A percentile compares a stretch with the other conserved stretches of the same genome.
These are phyloP conservation scores for Dispira parvispora DNA, from an alignment of 192 early-diverging fungal genomes.

Conservation along the genomic window DNA sequence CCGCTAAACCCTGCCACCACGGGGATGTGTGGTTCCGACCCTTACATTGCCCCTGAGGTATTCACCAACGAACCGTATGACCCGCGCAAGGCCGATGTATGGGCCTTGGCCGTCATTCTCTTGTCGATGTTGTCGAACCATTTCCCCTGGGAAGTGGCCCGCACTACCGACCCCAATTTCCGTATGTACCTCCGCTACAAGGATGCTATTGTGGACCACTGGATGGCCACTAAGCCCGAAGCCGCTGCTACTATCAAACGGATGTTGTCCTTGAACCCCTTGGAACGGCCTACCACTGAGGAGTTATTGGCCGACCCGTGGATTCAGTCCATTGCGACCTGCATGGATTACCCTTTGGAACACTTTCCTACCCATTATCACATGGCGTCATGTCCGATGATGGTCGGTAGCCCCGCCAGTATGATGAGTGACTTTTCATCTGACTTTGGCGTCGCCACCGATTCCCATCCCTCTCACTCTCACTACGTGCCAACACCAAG, in stretches of 20 bases:
- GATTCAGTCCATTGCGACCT: constrained; percentile 25
- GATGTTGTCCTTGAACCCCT: constrained; percentile 58
- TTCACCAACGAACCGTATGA: constrained; percentile 57
- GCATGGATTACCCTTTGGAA: not conserved
- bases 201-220: constrained; percentile 31
- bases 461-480: too few relatives aligned
- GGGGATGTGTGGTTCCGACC: constrained; percentile 81
- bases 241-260: constrained; percentile 27
- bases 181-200: constrained; percentile 32
- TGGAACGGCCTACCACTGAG: constrained; percentile 57
- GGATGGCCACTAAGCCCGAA: constrained; percentile 18
- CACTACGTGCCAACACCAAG: too few relatives aligned
- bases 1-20: constrained; percentile 4
- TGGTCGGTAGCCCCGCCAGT: not conserved
- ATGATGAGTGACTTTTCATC: not conserved
- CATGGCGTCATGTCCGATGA: not conserved
- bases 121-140: constrained; percentile 50
- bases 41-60: constrained; percentile 89
- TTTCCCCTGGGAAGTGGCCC: constrained; percentile 51
- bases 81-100: constrained; percentile 70
- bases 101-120: constrained; percentile 77
- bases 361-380: too few relatives aligned
- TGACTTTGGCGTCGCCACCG: not conserved
- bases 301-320: constrained; percentile 59
- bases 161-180: constrained; percentile 41